Base-by-base conservation (phyloP, 2,329 filamentous ascomycete species). In the Hawksworthiomyces lignivorus region DNA sequence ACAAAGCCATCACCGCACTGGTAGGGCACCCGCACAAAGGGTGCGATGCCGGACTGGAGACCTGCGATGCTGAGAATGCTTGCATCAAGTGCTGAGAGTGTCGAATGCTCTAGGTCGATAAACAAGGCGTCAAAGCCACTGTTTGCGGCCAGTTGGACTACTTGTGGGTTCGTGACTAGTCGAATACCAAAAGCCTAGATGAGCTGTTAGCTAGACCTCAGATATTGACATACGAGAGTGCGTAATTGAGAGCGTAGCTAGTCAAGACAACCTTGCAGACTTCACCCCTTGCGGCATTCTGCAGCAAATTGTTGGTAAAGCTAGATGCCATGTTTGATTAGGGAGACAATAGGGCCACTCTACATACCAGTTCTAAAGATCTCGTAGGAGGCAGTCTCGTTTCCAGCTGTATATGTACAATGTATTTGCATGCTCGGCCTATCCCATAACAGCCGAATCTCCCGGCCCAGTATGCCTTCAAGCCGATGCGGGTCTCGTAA, bases 81-180 rank as follows among this genome's bases (percentile, higher is more conserved):
- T 2, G 54, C 54, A 19, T 62, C 53, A 15, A 52, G 48, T 4
- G 62, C 36, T 0, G 58, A 58, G 4, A 64, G 46, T 4, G 49
- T 50, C 5, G 57, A 56, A 34, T 64, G 62, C 46, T 65, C 61
- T 7, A 64, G 50, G 27, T 65, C 62, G 43, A 65, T 62, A 48
- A 64, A 64, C 0, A 65, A 48, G 7, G 56, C 47, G 37, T 65
- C 57, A 38, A 56, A 63, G 17, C 59, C 59, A 3, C 55, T 56
- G 19, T 55, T 53, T 42, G 56, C 55, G 10, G 61, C 62, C 6
- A 63, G 44, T 18, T 58, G 52, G 10, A 62, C 56, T 4, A 63
- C 50, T 15, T 55, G 48, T 0, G 52, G 38, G 15, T 52, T 56
- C 1, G 56, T 45, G 1, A 55, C 44, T 6, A 62, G 41, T 30